A percentile compares a stretch with the other conserved stretches of the same genome.
Evolutionary conservation across 495 filamentous ascomycete genomes (phyloP).

Genomic region (Aspergillus saccharolyticus): DNA sequence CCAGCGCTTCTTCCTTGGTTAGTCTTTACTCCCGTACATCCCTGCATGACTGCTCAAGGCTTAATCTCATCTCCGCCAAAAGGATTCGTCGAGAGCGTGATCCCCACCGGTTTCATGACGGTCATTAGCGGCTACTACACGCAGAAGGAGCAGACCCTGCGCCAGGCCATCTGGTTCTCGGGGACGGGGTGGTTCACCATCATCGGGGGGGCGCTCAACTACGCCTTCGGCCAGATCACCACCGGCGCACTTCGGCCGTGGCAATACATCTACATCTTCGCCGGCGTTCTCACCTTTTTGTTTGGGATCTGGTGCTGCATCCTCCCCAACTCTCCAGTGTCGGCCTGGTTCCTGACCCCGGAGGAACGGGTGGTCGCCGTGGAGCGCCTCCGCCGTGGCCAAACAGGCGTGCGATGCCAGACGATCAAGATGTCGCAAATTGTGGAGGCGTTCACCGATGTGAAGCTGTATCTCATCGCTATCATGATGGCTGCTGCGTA

Average conservation of each 20-base stretch:
- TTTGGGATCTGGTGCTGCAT: constrained; percentile 60
- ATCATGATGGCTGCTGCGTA: constrained; percentile 55
- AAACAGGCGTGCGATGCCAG: constrained; percentile 50
- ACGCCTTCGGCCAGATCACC: constrained; percentile 62
- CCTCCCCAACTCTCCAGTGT: constrained; percentile 48
- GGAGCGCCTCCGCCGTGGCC: constrained; percentile 47
- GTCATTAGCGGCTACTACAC: constrained; percentile 63
- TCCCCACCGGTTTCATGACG: constrained; percentile 65
- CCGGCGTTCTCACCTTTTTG: constrained; percentile 57
- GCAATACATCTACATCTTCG: constrained; percentile 67
- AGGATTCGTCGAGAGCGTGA: constrained; percentile 63
- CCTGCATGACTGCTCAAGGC: too few species aligned
- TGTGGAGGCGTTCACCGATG: constrained; percentile 42
- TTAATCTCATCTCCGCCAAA: too few species aligned
- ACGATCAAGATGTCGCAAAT: constrained; percentile 47
- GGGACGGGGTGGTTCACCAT: constrained; percentile 63
- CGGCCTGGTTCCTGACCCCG: constrained; percentile 48
- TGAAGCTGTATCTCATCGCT: constrained; percentile 50
- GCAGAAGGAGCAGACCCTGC: constrained; percentile 59
- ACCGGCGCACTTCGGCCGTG: constrained; percentile 51
- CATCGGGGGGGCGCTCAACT: constrained; percentile 62
- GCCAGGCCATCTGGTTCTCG: constrained; percentile 68
- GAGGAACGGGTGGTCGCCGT: constrained; percentile 50
- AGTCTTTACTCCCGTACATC: constrained; percentile 2
- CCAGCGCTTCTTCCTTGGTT: constrained; percentile 66